These are phyloP conservation scores for Stachybotrys chlorohalonatus DNA, from an alignment of 2,329 filamentous ascomycete species.

Conservation along the genomic window DNA sequence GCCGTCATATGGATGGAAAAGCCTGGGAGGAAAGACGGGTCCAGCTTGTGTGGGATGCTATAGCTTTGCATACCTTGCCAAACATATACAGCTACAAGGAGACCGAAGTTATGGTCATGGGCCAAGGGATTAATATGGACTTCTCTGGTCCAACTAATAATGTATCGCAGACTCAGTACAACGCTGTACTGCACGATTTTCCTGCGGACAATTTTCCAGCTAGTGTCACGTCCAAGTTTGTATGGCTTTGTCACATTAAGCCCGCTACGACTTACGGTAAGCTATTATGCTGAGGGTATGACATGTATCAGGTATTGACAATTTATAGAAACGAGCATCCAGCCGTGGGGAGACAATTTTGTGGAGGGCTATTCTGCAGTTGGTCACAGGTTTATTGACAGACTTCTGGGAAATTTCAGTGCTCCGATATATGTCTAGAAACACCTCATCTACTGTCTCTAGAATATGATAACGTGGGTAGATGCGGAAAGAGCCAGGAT, in stretches of 20 bases:
- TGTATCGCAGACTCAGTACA: not conserved
- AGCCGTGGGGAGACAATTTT: not conserved
- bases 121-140: not conserved
- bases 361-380: not conserved
- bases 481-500: no score
- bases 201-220: not conserved
- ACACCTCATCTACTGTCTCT: no score
- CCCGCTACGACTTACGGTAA: not conserved
- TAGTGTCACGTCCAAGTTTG: not conserved
- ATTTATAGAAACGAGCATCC: not conserved
- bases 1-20: not conserved
- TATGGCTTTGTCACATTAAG: not conserved
- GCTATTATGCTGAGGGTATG: not conserved
- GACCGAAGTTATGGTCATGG: not conserved
- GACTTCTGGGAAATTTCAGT: not conserved
- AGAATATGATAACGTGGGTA: no score
- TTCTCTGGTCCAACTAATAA: not conserved
- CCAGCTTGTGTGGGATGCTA: not conserved
- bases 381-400: not conserved
- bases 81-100: not conserved
- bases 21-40: not conserved
- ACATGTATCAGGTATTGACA: not conserved
- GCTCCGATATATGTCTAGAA: no score
- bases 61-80: not conserved
- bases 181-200: not conserved